A percentile compares a stretch with the other conserved stretches of the same genome.
phyloP scores from a whole-genome alignment of 139 green algal genomes.

The Chlorella sp. region DNA sequence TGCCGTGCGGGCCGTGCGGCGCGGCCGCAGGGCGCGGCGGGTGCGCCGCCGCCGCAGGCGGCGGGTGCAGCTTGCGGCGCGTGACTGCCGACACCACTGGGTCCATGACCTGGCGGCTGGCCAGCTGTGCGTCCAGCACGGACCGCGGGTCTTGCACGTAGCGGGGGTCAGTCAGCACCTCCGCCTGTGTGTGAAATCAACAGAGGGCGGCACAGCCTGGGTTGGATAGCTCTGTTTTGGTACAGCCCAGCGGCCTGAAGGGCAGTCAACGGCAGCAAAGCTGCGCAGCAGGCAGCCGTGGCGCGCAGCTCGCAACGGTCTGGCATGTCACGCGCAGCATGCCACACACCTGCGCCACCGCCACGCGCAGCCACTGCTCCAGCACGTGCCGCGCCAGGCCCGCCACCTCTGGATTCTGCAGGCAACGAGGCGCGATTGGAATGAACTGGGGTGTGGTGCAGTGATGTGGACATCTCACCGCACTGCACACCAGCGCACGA shows the following conservation, averaged over 20 bases:
- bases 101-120: constrained; percentile 26
- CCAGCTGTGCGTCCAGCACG: constrained; percentile 34
- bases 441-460: not conserved
- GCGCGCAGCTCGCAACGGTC: too few relatives aligned
- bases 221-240: too few relatives aligned
- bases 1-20: not conserved
- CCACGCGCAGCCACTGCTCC: constrained; percentile 33
- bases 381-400: constrained; percentile 26
- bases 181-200: constrained; percentile 29
- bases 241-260: too few relatives aligned
- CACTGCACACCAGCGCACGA: too few relatives aligned
- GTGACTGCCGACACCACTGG: constrained; percentile 36
- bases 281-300: too few relatives aligned
- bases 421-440: not conserved
- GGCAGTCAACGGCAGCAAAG: too few relatives aligned
- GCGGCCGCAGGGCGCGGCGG: not conserved
- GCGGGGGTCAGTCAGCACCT: constrained; percentile 36
- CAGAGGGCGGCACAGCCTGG: too few relatives aligned
- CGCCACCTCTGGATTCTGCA: constrained; percentile 35
- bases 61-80: constrained; percentile 25
- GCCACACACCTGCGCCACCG: constrained; percentile 21
- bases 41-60: not conserved
- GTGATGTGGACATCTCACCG: not conserved
- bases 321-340: too few relatives aligned
- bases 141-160: constrained; percentile 47